Evolutionary conservation across 306 rosid genomes (phyloP).

Genomic region (Prosopis cineraria): DNA sequence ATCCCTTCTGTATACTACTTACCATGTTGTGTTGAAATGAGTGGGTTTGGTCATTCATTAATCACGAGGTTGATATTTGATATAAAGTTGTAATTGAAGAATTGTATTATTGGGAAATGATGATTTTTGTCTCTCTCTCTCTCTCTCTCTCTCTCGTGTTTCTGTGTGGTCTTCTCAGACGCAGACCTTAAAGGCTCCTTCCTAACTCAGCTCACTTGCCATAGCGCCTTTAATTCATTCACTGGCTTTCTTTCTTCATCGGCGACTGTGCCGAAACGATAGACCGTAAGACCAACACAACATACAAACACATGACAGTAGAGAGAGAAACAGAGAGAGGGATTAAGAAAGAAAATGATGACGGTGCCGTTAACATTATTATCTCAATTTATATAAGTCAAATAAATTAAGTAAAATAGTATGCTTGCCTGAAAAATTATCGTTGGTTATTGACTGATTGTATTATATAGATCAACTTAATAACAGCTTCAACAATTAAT

Average conservation of each 20-base stretch:
- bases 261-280: conserved; percentile 44
- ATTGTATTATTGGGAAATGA: conserved; percentile 69
- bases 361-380: too few relatives aligned
- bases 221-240: conserved; percentile 42
- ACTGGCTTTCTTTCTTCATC: conserved; percentile 40
- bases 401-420: too few relatives aligned
- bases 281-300: conserved; percentile 30
- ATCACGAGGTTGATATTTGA: conserved; percentile 62
- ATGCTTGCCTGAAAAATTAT: too few relatives aligned
- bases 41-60: conserved; percentile 56
- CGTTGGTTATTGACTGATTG: too few relatives aligned
- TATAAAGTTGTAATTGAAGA: conserved; percentile 46
- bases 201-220: conserved; percentile 28
- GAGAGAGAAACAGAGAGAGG: background rate
- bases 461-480: too few relatives aligned
- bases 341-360: background rate
- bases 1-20: too few relatives aligned
- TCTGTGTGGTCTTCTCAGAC: conserved; percentile 47
- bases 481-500: too few relatives aligned
- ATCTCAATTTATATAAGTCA: too few relatives aligned
- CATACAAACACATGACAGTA: conserved; percentile 16
- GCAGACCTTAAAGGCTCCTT: conserved; percentile 48
- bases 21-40: background rate
- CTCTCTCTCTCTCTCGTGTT: conserved; percentile 24
- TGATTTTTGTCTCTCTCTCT: conserved; percentile 54